phyloP scores from a whole-genome alignment of 2,329 filamentous ascomycete species.

The Beauveria sp. region DNA sequence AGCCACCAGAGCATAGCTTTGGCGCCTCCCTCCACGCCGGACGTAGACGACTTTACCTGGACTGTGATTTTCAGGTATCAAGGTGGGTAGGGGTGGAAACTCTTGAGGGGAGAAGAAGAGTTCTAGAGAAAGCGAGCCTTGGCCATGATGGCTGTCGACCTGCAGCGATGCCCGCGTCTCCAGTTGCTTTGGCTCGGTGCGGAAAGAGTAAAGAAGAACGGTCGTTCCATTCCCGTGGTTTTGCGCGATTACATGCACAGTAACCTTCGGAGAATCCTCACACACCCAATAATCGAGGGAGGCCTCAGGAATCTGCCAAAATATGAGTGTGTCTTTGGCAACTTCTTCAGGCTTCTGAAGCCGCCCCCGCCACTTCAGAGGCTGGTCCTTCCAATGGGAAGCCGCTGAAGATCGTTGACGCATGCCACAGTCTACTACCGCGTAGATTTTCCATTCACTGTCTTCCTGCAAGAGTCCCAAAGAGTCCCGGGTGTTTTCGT shows the following conservation, averaged over 20 bases:
- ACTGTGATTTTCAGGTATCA: not conserved
- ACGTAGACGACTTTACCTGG: not conserved
- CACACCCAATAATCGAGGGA: not conserved
- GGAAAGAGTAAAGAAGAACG: not conserved
- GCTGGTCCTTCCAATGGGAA: not conserved
- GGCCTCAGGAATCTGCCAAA: not conserved
- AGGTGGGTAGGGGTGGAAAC: not conserved
- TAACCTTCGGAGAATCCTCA: not conserved
- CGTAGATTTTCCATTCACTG: not conserved
- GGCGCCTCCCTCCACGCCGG: not conserved
- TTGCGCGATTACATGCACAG: not conserved
- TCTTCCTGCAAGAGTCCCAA: not conserved
- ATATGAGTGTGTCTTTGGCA: not conserved
- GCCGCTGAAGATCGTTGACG: not conserved
- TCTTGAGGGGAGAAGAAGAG: not conserved
- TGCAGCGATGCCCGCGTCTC: not conserved
- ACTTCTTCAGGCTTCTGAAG: not conserved
- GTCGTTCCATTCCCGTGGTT: not conserved
- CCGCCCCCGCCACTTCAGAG: not conserved
- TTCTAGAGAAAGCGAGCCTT: not conserved
- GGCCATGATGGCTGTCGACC: not conserved
- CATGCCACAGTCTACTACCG: not conserved
- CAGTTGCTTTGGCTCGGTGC: not conserved
- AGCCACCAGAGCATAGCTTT: not conserved
- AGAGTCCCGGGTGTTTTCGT: not conserved